Evolutionary conservation across 768 basidiomycete species (phyloP).

Genomic region (Mrakia gelida): DNA sequence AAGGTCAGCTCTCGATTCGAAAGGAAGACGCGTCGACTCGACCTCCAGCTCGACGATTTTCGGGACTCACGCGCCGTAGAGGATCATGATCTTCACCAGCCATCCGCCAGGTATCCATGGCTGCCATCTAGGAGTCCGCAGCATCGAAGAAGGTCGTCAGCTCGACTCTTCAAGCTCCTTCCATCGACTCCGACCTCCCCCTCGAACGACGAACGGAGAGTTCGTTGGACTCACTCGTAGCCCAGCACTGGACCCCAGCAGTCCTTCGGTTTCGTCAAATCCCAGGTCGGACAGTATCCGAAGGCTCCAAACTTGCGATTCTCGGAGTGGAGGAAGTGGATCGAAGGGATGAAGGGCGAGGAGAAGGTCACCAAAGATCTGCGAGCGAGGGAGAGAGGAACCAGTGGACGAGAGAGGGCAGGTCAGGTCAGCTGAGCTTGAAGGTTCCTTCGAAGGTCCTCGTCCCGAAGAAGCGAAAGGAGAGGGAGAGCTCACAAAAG

Average conservation of each 20-base stretch:
- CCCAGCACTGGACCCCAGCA: conserved; percentile 7
- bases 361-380: background rate
- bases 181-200: background rate
- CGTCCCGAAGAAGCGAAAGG: background rate
- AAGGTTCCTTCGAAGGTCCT: background rate
- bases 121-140: background rate
- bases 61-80: background rate
- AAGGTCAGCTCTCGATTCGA: background rate
- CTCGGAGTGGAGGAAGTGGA: conserved; percentile 1
- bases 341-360: conserved; percentile 1
- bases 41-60: background rate
- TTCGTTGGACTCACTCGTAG: background rate
- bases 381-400: background rate
- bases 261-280: background rate
- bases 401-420: background rate
- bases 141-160: background rate
- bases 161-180: background rate
- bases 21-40: background rate
- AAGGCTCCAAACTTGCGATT: background rate
- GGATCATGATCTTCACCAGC: conserved; percentile 2
- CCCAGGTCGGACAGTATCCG: conserved; percentile 2
- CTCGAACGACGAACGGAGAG: background rate
- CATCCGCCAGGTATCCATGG: conserved; percentile 1
- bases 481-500: background rate
- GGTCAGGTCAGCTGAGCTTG: background rate